Conservation (phyloP, 805 yeast genomes). For the Metschnikowia aberdeeniae region DNA sequence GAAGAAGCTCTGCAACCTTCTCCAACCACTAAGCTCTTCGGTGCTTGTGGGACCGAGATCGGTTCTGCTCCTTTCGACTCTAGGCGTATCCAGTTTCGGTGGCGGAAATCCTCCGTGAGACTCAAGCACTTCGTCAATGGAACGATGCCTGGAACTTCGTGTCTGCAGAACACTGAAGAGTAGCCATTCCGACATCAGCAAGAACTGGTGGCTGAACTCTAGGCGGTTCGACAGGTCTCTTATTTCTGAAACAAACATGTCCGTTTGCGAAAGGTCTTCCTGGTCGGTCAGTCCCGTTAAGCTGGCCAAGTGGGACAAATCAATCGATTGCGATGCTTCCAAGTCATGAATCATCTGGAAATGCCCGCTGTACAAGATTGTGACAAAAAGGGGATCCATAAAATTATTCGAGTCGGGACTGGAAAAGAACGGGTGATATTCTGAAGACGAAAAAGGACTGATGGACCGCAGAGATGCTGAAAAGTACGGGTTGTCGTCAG, state of each 20-base stretch:
- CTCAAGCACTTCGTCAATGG: not conserved
- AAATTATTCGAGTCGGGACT: too few species aligned
- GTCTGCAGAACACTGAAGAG: not conserved
- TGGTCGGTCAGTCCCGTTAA: not conserved
- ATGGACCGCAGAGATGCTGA: not conserved
- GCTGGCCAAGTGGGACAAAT: not conserved
- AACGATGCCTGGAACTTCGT: not conserved
- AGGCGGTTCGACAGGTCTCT: too few species aligned
- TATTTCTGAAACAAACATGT: not conserved
- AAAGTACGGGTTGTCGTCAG: not conserved
- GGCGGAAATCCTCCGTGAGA: not conserved
- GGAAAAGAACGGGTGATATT: not conserved
- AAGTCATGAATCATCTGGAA: slow-evolving; percentile 1
- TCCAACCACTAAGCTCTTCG: too few species aligned
- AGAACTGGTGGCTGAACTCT: not conserved
- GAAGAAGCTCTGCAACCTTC: too few species aligned
- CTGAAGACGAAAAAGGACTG: not conserved
- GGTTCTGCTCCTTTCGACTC: too few species aligned
- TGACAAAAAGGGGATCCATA: not conserved
- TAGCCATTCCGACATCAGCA: slow-evolving; percentile 1
- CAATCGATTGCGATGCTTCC: not conserved
- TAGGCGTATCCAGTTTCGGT: not conserved
- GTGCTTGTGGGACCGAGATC: too few species aligned
- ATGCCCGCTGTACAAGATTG: not conserved
- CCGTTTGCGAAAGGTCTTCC: not conserved